Conservation (phyloP, 805 yeast species). For the Diddensiella transvaalensis region DNA sequence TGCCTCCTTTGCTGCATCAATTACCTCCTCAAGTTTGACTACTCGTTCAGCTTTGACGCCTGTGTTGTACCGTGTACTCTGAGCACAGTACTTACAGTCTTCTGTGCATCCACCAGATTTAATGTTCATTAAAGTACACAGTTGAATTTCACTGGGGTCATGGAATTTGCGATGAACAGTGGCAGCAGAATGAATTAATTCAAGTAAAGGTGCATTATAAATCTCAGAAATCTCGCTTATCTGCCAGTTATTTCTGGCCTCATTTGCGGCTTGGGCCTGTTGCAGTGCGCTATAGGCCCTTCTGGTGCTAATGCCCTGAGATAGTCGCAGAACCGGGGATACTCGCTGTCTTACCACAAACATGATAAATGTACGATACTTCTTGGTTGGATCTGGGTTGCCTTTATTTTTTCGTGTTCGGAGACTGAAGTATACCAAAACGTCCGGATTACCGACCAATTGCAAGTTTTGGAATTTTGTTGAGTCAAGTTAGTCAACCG, state of each 20-base stretch:
- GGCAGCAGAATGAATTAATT: constrained; percentile 57
- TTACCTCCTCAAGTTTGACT: constrained; percentile 57
- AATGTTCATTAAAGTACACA: constrained; percentile 71
- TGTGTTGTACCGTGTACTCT: constrained; percentile 63
- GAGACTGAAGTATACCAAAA: background rate
- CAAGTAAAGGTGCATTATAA: constrained; percentile 63
- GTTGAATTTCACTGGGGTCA: constrained; percentile 65
- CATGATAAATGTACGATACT: too few species aligned
- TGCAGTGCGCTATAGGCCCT: constrained; percentile 3
- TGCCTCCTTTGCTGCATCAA: constrained; percentile 61
- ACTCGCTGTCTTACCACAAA: too few species aligned
- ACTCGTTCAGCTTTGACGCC: constrained; percentile 69
- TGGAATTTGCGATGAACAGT: constrained; percentile 63
- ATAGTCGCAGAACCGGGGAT: background rate
- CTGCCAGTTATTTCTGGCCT: constrained; percentile 46
- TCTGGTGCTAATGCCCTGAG: background rate
- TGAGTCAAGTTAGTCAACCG: constrained; percentile 1
- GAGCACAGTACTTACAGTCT: constrained; percentile 80
- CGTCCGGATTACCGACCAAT: background rate
- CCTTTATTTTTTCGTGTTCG: background rate
- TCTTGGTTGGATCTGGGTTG: too few species aligned
- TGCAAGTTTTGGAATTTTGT: background rate
- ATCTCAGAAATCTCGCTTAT: constrained; percentile 55
- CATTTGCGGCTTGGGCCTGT: constrained; percentile 3
- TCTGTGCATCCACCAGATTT: constrained; percentile 81